Evolutionary conservation across 140 eudicot genomes (phyloP).

Genomic region (Erigeron philadelphicus): DNA sequence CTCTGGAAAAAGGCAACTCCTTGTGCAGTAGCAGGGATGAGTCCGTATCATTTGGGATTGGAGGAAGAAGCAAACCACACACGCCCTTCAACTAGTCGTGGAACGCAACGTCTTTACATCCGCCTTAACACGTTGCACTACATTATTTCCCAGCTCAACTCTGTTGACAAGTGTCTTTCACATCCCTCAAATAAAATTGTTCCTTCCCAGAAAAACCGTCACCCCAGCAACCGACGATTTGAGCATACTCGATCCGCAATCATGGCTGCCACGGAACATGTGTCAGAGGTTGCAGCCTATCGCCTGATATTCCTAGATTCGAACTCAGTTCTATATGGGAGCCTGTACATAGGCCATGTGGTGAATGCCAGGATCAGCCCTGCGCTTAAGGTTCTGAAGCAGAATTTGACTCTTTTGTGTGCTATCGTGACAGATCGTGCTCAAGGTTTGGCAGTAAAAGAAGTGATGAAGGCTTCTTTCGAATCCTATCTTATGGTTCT

Average conservation of each 20-base stretch:
- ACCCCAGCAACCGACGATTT: conserved; percentile 26
- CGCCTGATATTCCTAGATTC: conserved; percentile 85
- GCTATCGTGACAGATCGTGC: conserved; percentile 65
- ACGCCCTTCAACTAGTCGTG: conserved; percentile 88
- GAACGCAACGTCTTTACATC: conserved; percentile 92
- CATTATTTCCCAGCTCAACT: conserved; percentile 57
- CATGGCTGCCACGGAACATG: conserved; percentile 52
- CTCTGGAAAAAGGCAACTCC: conserved; percentile 76
- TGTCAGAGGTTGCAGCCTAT: conserved; percentile 85
- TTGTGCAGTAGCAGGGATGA: conserved; percentile 46
- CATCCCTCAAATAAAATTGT: conserved; percentile 34
- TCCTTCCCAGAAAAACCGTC: conserved; percentile 38
- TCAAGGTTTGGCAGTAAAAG: conserved; percentile 63
- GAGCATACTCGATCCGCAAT: conserved; percentile 45
- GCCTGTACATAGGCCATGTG: conserved; percentile 53
- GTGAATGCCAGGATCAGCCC: conserved; percentile 59
- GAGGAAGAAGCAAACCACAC: conserved; percentile 44
- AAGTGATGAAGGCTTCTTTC: conserved; percentile 82
- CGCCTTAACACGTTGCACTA: conserved; percentile 86
- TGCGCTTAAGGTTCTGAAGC: conserved; percentile 52
- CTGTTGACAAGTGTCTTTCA: conserved; percentile 60
- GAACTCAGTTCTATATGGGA: conserved; percentile 56
- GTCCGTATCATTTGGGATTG: conserved; percentile 27
- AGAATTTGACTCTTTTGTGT: conserved; percentile 67
- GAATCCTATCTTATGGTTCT: conserved; percentile 75